These are phyloP conservation scores for Lichtheimia corymbifera DNA, from an alignment of 371 early-diverging fungal species.

Conservation along the genomic window DNA sequence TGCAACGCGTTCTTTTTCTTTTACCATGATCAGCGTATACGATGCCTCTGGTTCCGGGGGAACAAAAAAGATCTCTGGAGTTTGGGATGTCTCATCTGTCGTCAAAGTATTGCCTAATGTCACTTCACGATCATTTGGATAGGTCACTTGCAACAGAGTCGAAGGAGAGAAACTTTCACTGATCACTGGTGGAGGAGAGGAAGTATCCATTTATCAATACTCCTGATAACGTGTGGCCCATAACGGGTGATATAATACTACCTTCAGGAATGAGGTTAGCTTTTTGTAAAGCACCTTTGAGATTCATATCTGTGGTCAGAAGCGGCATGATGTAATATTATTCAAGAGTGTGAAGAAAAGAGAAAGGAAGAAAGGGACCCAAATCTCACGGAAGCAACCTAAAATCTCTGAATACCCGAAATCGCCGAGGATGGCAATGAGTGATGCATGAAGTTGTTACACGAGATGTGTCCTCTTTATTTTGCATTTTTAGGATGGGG, in stretches of 20 bases:
- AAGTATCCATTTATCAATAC: too few species aligned
- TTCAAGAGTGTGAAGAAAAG: slow-evolving; percentile 1
- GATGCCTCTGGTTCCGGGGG: slow-evolving; percentile 35
- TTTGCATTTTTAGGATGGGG: too few species aligned
- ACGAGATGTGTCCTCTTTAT: too few species aligned
- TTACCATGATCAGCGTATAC: slow-evolving; percentile 62
- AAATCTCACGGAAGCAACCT: neutral
- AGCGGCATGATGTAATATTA: slow-evolving; percentile 43
- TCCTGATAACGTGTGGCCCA: neutral
- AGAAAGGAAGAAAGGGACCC: slow-evolving; percentile 5
- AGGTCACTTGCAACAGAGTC: slow-evolving; percentile 46
- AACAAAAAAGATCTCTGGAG: slow-evolving; percentile 47
- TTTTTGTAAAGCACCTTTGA: slow-evolving; percentile 42
- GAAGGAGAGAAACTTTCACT: slow-evolving; percentile 35
- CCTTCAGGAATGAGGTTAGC: slow-evolving; percentile 52
- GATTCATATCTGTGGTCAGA: slow-evolving; percentile 46
- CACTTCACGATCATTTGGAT: slow-evolving; percentile 43
- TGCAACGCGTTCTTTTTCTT: neutral
- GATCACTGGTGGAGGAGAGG: slow-evolving; percentile 28
- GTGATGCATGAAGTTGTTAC: too few species aligned
- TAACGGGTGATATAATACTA: neutral
- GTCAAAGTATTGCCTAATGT: slow-evolving; percentile 52
- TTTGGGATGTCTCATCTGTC: slow-evolving; percentile 31
- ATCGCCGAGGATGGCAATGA: too few species aligned
- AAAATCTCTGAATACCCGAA: too few species aligned